A percentile compares a stretch with the other conserved stretches of the same genome.
Conservation (phyloP, 2,329 filamentous ascomycete genomes). For the Epichloe scottii region DNA sequence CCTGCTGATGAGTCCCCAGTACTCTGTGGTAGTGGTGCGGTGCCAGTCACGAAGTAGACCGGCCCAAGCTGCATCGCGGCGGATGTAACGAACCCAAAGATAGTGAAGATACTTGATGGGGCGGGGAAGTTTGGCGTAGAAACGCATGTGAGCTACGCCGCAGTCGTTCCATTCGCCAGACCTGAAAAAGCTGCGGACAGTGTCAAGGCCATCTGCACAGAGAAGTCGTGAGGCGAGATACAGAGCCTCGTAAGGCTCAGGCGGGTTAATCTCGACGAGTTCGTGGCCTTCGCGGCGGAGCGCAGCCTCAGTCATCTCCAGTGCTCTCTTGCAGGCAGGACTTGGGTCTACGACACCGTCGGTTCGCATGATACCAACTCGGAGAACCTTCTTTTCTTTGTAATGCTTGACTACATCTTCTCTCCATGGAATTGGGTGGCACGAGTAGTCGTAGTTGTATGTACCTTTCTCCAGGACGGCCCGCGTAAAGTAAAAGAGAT, state of each 20-base stretch:
- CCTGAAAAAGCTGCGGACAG: constrained; percentile 65
- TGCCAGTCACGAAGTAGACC: constrained; percentile 62
- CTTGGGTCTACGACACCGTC: constrained; percentile 78
- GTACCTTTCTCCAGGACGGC: constrained; percentile 69
- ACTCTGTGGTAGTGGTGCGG: constrained; percentile 60
- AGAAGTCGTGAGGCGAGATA: constrained; percentile 68
- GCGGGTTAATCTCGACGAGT: constrained; percentile 50
- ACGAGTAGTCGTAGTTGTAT: constrained; percentile 79
- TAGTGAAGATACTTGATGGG: constrained; percentile 78
- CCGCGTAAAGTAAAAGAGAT: constrained; percentile 74
- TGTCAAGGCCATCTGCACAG: constrained; percentile 72
- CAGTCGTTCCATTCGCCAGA: constrained; percentile 68
- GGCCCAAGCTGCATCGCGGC: constrained; percentile 65
- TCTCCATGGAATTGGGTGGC: constrained; percentile 77
- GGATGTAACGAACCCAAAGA: constrained; percentile 76
- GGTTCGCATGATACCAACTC: constrained; percentile 64
- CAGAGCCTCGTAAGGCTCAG: constrained; percentile 62
- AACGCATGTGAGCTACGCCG: constrained; percentile 63
- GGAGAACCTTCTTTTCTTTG: constrained; percentile 47
- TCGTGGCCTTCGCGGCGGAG: constrained; percentile 63
- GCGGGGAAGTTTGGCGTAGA: constrained; percentile 59
- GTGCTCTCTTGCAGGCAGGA: constrained; percentile 67
- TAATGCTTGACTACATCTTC: constrained; percentile 46
- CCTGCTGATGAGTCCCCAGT: constrained; percentile 68
- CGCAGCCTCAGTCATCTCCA: constrained; percentile 58